Conservation (phyloP, 73 alveolate species). For the Paramecium pentaurelia region DNA sequence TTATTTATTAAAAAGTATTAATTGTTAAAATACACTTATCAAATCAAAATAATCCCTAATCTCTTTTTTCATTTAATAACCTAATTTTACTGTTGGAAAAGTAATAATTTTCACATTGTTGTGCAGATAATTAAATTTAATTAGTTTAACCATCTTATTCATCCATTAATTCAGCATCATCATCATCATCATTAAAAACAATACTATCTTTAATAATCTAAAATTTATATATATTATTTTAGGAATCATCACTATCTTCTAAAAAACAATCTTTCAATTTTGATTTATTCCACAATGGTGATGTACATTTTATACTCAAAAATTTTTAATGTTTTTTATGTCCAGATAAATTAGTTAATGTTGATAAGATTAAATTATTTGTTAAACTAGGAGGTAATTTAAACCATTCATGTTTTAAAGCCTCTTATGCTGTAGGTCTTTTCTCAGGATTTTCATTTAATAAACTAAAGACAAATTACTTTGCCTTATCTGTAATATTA, state of each 20-base stretch:
- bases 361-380: neutral
- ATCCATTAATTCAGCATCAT: neutral
- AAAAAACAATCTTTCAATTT: neutral
- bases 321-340: neutral
- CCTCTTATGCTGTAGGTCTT: neutral
- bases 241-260: neutral
- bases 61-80: neutral
- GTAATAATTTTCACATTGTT: neutral
- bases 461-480: neutral
- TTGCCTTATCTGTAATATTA: neutral
- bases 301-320: neutral
- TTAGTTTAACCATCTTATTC: neutral
- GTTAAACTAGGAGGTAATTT: neutral
- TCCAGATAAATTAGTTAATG: neutral
- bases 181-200: neutral
- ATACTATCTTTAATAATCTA: neutral
- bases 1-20: neutral
- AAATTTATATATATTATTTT: neutral
- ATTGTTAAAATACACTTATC: neutral
- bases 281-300: neutral
- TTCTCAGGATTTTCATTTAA: slow-evolving; percentile 24
- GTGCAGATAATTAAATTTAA: neutral
- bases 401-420: neutral
- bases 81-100: neutral
- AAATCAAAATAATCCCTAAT: neutral